Evolutionary conservation across 768 basidiomycete genomes (phyloP).

Genomic region (Boletus vinaceobasis): DNA sequence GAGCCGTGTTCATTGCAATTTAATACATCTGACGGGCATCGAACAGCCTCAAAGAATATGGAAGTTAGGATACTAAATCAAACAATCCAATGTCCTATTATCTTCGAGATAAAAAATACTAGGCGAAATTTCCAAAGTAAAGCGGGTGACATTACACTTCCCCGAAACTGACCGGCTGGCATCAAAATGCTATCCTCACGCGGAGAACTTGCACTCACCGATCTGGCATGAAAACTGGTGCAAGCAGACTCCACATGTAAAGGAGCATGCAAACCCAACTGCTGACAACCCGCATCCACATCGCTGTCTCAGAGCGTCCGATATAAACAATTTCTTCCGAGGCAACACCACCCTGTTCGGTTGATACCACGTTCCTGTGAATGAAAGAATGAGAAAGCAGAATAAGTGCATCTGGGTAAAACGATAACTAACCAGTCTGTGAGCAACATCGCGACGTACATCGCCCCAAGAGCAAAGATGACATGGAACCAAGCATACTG

Average conservation of each 20-base stretch:
- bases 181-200: conserved; percentile 3
- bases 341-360: conserved; percentile 44
- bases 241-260: conserved; percentile 85
- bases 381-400: conserved; percentile 1
- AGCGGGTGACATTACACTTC: conserved; percentile 14
- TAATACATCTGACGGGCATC: neutral
- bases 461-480: conserved; percentile 92
- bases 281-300: conserved; percentile 99
- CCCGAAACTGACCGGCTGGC: conserved; percentile 19
- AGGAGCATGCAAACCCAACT: conserved; percentile 90
- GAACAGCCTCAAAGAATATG: neutral
- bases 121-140: neutral
- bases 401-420: neutral
- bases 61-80: neutral
- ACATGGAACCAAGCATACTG: conserved; percentile 99
- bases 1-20: no score
- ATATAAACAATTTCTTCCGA: conserved; percentile 82
- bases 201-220: conserved; percentile 46
- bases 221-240: conserved; percentile 88
- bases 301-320: conserved; percentile 91
- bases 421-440: conserved; percentile 82
- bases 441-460: conserved; percentile 97
- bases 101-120: conserved; percentile 2
- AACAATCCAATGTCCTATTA: neutral
- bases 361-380: conserved; percentile 71